phyloP scores from a whole-genome alignment of 306 rosid species.

The Rosa lucieae region DNA sequence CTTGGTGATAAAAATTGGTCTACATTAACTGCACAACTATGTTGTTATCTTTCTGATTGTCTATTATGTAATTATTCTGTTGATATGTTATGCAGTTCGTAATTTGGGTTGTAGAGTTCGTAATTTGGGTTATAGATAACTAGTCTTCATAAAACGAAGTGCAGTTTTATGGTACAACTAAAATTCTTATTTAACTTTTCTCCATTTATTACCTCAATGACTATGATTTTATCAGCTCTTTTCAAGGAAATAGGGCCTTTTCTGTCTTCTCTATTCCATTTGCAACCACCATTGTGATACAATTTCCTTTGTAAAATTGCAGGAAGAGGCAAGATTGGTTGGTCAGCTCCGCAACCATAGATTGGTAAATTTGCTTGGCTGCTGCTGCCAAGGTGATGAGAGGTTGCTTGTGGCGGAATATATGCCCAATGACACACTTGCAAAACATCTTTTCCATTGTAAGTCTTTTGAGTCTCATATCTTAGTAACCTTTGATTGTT shows the following conservation, averaged over 20 bases:
- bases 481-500: background rate
- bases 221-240: conserved; percentile 1
- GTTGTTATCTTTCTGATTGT: background rate
- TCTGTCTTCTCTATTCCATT: background rate
- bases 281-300: background rate
- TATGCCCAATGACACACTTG: conserved; percentile 83
- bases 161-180: background rate
- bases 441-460: conserved; percentile 79
- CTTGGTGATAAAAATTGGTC: background rate
- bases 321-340: conserved; percentile 81
- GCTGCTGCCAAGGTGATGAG: conserved; percentile 73
- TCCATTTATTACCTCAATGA: background rate
- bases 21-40: background rate
- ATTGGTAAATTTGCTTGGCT: conserved; percentile 71
- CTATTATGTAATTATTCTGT: no score
- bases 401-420: conserved; percentile 83
- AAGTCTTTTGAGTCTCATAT: conserved; percentile 24
- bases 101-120: background rate
- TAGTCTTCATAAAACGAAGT: background rate
- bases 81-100: background rate
- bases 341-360: conserved; percentile 84
- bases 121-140: background rate
- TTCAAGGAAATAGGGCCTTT: background rate
- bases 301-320: conserved; percentile 18
- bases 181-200: background rate